Conservation (phyloP, 495 filamentous ascomycete species). For the Aspergillus steynii region DNA sequence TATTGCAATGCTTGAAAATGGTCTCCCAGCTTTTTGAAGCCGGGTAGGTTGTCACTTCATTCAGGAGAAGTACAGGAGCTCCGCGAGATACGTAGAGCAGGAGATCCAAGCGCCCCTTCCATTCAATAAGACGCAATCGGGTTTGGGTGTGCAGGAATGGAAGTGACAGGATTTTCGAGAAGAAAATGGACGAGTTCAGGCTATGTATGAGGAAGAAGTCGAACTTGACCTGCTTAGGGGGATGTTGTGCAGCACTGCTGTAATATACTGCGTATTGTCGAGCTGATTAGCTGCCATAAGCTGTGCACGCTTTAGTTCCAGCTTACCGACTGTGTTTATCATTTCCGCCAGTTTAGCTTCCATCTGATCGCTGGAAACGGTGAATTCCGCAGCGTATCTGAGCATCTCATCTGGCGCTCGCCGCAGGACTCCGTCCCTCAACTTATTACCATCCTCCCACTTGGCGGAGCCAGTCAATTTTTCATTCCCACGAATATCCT, state of each 20-base stretch:
- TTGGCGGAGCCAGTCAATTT: conserved; percentile 52
- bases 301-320: background rate
- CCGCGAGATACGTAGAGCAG: conserved; percentile 64
- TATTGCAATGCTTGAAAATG: conserved; percentile 55
- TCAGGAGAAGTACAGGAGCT: conserved; percentile 52
- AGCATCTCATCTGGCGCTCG: conserved; percentile 65
- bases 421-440: conserved; percentile 64
- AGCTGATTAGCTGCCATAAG: conserved; percentile 2
- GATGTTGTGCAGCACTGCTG: conserved; percentile 59
- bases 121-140: conserved; percentile 69
- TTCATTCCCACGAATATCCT: conserved; percentile 55
- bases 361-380: conserved; percentile 59
- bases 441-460: conserved; percentile 59
- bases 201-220: conserved; percentile 83
- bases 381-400: conserved; percentile 57
- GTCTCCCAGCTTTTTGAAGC: conserved; percentile 46
- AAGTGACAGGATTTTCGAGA: conserved; percentile 49
- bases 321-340: conserved; percentile 61
- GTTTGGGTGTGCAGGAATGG: conserved; percentile 27
- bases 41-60: conserved; percentile 56
- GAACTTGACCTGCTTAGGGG: conserved; percentile 63
- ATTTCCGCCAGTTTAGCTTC: conserved; percentile 74
- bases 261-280: conserved; percentile 49
- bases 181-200: conserved; percentile 64
- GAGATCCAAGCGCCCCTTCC: conserved; percentile 72